Evolutionary conservation across 768 basidiomycete genomes (phyloP).

Genomic region (Russula foetens): DNA sequence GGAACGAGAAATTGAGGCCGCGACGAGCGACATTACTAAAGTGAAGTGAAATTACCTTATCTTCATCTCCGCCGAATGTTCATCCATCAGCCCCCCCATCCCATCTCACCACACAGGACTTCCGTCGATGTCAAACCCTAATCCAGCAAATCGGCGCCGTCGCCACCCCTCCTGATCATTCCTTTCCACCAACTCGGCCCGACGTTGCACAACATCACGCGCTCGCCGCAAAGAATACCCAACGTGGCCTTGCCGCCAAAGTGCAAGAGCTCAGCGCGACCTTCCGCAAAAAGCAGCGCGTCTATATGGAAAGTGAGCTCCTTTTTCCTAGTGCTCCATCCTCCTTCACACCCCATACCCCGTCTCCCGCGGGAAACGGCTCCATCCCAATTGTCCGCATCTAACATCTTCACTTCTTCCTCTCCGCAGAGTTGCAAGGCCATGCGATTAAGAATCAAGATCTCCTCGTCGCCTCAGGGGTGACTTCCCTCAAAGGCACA

Average conservation of each 20-base stretch:
- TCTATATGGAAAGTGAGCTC: conserved; percentile 93
- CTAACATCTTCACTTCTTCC: not conserved
- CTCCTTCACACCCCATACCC: conserved; percentile 11
- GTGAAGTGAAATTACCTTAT: conserved; percentile 34
- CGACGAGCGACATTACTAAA: conserved; percentile 83
- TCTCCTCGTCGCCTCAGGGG: conserved; percentile 82
- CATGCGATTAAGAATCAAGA: conserved; percentile 98
- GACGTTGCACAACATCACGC: conserved; percentile 40
- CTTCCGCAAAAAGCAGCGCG: conserved; percentile 96
- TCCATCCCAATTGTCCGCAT: not conserved
- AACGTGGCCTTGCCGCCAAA: conserved; percentile 91
- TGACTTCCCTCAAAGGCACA: conserved; percentile 70
- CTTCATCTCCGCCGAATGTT: conserved; percentile 7
- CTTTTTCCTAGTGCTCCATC: conserved; percentile 13
- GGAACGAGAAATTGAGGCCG: conserved; percentile 85
- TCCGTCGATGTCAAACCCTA: conserved; percentile 38
- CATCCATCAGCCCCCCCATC: not conserved
- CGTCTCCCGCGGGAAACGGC: conserved; percentile 11
- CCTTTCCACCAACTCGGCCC: conserved; percentile 52
- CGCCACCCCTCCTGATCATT: conserved; percentile 37
- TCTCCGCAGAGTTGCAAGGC: conserved; percentile 74
- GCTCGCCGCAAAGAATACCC: conserved; percentile 85
- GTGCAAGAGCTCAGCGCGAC: conserved; percentile 87
- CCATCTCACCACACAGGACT: conserved; percentile 27
- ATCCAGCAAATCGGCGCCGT: conserved; percentile 66